Evolutionary conservation across 1,139 yeast genomes (phyloP).

Genomic region (Sporopachydermia cereana): DNA sequence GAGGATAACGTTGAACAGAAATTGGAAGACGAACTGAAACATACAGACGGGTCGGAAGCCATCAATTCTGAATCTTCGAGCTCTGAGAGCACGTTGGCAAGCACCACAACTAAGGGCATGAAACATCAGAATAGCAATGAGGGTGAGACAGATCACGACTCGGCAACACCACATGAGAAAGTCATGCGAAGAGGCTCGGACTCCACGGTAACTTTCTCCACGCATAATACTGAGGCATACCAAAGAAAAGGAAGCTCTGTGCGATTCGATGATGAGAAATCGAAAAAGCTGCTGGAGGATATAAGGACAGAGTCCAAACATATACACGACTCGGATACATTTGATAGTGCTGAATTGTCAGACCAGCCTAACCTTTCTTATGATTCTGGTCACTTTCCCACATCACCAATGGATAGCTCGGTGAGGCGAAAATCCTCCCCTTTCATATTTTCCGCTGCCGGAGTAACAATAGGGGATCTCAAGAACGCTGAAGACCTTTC

Average conservation of each 20-base stretch:
- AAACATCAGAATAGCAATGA: not conserved
- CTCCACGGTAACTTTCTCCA: not conserved
- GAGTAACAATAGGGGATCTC: not conserved
- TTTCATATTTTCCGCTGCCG: not conserved
- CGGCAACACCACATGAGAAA: not conserved
- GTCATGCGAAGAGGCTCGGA: not conserved
- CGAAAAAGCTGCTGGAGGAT: not conserved
- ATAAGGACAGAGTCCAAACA: not conserved
- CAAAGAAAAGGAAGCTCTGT: not conserved
- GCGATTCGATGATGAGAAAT: not conserved
- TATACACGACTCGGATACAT: not conserved
- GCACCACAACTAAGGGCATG: not conserved
- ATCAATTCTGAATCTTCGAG: too few relatives aligned
- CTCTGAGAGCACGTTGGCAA: not conserved
- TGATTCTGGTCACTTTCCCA: not conserved
- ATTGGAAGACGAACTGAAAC: not conserved
- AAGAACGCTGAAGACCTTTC: slow-evolving; percentile 3
- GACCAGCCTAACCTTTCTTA: too few relatives aligned
- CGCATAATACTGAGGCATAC: not conserved
- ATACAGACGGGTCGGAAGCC: too few relatives aligned
- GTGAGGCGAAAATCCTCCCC: slow-evolving; percentile 2
- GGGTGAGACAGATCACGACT: not conserved
- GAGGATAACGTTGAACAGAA: not conserved
- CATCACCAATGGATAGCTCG: not conserved
- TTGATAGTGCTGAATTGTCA: not conserved